Evolutionary conservation across 1,284 basidiomycete species (phyloP), one percentile per base, ranked within the genome.

Genomic region (Ceratobasidium sp.): DNA sequence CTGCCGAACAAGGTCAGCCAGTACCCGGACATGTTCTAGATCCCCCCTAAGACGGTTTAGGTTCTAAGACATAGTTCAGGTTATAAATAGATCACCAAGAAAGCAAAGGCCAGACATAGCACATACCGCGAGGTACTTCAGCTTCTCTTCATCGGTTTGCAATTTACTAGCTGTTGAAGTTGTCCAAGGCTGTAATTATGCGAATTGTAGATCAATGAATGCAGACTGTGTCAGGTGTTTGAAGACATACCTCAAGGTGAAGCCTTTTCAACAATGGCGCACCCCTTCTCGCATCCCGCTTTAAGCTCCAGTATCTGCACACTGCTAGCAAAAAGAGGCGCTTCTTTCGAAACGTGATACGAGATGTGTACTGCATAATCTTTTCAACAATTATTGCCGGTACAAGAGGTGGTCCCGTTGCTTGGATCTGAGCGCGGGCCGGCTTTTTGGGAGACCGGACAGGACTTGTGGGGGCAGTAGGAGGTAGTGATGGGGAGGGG

Each of bases 281-380:
- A 1, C 98, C 98, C 50, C 97, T 84, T 74, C 97, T 87, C 0
- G 89, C 93, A 80, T 99, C 96, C 5, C 97, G 85, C 82, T 99
- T 98, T 80, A 99, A 81, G 79, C 96, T 98, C 97, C 97, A 99
- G 80, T 98, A 99, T 77, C 90, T 88, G 77, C 94, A 96, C 43
- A 97, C 85, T 78, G 91, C 82, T 62, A 90, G 87, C 3, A 98
- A 82, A 67, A 97, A 93, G 41, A 92, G 90, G 1, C 83, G 80
- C 79, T 93, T 94, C 79, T 94, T 95, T 72, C 91, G 85, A 1
- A 98, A 83, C 43, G 82, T 85, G 58, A 98, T 84, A 77, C 90
- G 92, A 59, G 82, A 80, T 43, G 94, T 89, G 79, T 99, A 98
- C 54, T 89, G 86, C 38, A 91, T 78, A 49, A 99, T 90, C 11